phyloP scores from a whole-genome alignment of 192 early-diverging fungal species.

The Gigaspora rosea region DNA sequence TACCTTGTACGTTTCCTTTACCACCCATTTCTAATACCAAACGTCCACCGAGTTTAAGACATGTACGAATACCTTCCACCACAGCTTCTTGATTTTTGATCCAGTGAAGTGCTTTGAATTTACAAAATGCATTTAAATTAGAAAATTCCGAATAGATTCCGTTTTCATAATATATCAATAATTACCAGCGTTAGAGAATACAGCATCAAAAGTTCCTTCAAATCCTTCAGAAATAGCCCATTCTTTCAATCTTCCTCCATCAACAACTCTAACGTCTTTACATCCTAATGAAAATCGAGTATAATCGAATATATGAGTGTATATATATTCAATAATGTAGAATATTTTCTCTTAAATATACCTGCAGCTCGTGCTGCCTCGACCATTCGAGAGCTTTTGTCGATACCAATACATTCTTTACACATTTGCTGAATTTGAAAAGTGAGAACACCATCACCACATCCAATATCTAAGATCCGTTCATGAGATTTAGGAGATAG shows the following conservation, averaged over 20 bases:
- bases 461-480: slow-evolving; percentile 67
- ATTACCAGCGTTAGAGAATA: slow-evolving; percentile 69
- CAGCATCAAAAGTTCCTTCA: slow-evolving; percentile 60
- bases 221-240: slow-evolving; percentile 42
- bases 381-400: slow-evolving; percentile 64
- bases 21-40: slow-evolving; percentile 66
- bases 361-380: slow-evolving; percentile 34
- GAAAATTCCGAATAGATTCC: not conserved
- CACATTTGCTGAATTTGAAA: slow-evolving; percentile 47
- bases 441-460: slow-evolving; percentile 68
- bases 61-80: slow-evolving; percentile 55
- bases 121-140: not conserved
- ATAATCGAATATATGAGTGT: too few relatives aligned
- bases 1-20: slow-evolving; percentile 42
- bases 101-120: slow-evolving; percentile 66
- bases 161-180: slow-evolving; percentile 7
- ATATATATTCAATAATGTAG: too few relatives aligned
- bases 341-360: too few relatives aligned
- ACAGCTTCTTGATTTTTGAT: slow-evolving; percentile 64
- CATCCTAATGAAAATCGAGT: slow-evolving; percentile 17
- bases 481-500: slow-evolving; percentile 55
- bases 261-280: slow-evolving; percentile 50
- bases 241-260: slow-evolving; percentile 52
- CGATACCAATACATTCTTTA: slow-evolving; percentile 58
- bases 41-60: slow-evolving; percentile 56